These are phyloP conservation scores for Diaporthe citrichinensis DNA, from an alignment of 2,329 filamentous ascomycete species.

Conservation along the genomic window DNA sequence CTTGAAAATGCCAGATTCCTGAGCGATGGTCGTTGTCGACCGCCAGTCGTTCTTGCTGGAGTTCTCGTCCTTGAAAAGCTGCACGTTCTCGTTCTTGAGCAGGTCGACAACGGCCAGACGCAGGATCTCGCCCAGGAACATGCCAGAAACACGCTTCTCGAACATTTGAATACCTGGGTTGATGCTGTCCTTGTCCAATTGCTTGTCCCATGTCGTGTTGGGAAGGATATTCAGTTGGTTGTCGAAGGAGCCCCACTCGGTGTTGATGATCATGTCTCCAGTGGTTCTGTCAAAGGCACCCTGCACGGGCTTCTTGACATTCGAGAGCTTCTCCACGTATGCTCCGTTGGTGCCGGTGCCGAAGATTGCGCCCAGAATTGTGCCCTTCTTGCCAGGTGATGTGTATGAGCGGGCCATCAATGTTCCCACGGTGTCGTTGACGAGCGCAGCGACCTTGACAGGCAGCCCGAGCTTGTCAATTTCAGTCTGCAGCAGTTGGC, in stretches of 20 bases:
- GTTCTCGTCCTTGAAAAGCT: conserved; percentile 83
- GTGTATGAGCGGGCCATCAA: conserved; percentile 98
- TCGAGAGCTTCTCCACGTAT: conserved; percentile 91
- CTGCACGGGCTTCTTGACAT: conserved; percentile 82
- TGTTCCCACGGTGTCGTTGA: conserved; percentile 98
- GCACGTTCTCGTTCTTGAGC: conserved; percentile 74
- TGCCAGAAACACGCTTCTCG: conserved; percentile 97
- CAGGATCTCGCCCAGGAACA: conserved; percentile 97
- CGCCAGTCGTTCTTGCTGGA: conserved; percentile 78
- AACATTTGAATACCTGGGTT: conserved; percentile 99
- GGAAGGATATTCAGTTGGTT: conserved; percentile 92
- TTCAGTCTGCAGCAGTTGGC: conserved; percentile 87
- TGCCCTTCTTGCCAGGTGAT: conserved; percentile 86
- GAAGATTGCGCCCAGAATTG: conserved; percentile 95
- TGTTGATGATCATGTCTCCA: conserved; percentile 97
- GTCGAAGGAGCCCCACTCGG: conserved; percentile 98
- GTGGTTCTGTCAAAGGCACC: conserved; percentile 83
- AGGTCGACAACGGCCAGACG: conserved; percentile 82
- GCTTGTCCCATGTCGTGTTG: conserved; percentile 84
- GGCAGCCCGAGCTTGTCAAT: conserved; percentile 90
- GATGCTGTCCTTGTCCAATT: conserved; percentile 83
- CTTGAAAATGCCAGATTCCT: conserved; percentile 77
- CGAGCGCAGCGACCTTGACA: conserved; percentile 93
- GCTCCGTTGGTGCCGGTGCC: conserved; percentile 98
- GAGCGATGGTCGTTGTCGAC: conserved; percentile 78